Evolutionary conservation across 2,329 filamentous ascomycete species (phyloP).

Genomic region (Colletotrichum paranaense): DNA sequence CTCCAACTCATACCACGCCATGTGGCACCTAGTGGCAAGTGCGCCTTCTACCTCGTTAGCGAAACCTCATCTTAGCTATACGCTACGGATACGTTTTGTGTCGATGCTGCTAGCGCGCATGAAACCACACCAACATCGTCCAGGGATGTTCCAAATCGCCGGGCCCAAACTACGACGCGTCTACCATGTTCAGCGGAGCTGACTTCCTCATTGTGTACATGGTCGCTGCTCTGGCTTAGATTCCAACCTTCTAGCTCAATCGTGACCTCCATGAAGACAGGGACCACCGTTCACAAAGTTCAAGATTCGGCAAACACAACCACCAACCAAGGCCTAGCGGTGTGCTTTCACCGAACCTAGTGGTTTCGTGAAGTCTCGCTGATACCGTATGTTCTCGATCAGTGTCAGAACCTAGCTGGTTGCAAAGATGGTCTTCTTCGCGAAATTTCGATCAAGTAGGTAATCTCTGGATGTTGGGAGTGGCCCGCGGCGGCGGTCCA

Average conservation of each 20-base stretch:
- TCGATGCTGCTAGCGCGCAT: slow-evolving; percentile 2
- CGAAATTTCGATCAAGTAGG: not conserved
- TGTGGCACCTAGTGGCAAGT: not conserved
- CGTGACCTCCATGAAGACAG: not conserved
- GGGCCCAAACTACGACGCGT: slow-evolving; percentile 1
- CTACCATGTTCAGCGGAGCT: slow-evolving; percentile 5
- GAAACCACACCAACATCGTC: not conserved
- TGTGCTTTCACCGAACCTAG: not conserved
- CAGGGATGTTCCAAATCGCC: slow-evolving; percentile 21
- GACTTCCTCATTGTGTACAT: not conserved
- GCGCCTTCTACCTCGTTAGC: not conserved
- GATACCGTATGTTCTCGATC: not conserved
- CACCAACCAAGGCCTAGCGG: not conserved
- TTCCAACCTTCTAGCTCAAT: slow-evolving; percentile 3
- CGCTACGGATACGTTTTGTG: not conserved
- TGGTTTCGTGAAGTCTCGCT: not conserved
- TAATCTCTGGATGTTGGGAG: not conserved
- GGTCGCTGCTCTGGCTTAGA: slow-evolving; percentile 7
- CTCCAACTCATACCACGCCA: not conserved
- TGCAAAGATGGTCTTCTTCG: not conserved
- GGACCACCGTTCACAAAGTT: not conserved
- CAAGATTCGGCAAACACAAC: not conserved
- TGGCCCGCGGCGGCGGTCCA: not conserved
- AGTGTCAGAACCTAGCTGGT: not conserved
- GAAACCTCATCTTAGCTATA: not conserved